Percentiles rank a stretch among this genome's conserved stretches.
Conservation (phyloP, 306 rosid species). For the Canavalia ensiformis region DNA sequence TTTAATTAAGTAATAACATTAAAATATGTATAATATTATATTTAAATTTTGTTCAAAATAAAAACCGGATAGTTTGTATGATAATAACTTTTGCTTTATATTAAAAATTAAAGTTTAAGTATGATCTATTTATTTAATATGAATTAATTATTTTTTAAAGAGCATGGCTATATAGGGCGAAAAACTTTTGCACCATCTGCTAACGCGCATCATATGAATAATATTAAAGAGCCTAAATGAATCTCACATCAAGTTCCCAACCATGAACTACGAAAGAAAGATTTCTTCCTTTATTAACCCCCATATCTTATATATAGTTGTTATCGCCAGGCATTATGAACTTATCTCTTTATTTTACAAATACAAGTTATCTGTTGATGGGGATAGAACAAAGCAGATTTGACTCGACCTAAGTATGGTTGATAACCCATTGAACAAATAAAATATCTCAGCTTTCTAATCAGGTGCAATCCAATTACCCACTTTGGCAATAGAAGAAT, state of each 20-base stretch:
- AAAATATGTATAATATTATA: no score
- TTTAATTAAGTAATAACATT: no score
- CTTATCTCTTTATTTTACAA: constrained; percentile 3
- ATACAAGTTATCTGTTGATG: not conserved
- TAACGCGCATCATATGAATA: not conserved
- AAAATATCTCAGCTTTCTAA: not conserved
- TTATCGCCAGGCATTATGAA: not conserved
- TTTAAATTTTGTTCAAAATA: no score
- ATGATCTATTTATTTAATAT: no score
- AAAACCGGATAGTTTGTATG: no score
- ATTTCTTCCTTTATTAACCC: not conserved
- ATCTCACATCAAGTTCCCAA: not conserved
- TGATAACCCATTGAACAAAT: not conserved
- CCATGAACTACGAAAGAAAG: not conserved
- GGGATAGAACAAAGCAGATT: not conserved
- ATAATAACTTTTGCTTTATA: no score
- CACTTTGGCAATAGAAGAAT: not conserved
- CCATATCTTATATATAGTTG: not conserved
- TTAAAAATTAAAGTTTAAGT: no score
- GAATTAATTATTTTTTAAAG: no score
- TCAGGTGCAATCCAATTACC: not conserved
- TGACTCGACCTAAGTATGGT: constrained; percentile 10
- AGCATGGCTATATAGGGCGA: no score
- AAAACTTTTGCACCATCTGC: not conserved
- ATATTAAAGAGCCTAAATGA: not conserved